A percentile compares a stretch with the other conserved stretches of the same genome.
Evolutionary conservation across 352 stramenopile species (phyloP).

Genomic region (Stramenopiles sp.): DNA sequence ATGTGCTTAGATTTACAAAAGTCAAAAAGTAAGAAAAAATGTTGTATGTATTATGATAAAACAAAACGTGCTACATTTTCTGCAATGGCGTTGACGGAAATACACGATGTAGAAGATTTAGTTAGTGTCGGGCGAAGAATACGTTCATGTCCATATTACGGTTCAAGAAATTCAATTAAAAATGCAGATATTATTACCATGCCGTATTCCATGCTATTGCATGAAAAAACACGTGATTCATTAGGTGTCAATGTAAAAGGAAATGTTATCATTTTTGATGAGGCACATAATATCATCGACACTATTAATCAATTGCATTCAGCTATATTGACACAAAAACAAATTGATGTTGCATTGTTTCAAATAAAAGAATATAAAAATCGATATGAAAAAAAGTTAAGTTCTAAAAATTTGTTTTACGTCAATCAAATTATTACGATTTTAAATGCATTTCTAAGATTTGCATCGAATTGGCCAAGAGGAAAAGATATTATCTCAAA

Average conservation of each 20-base stretch:
- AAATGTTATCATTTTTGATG: slow-evolving; percentile 88
- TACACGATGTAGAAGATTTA: slow-evolving; percentile 85
- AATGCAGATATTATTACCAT: slow-evolving; percentile 65
- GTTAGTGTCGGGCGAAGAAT: slow-evolving; percentile 57
- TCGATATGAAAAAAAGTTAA: slow-evolving; percentile 50
- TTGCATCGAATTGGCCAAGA: slow-evolving; percentile 13
- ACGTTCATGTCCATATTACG: slow-evolving; percentile 92
- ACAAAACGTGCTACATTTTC: slow-evolving; percentile 26
- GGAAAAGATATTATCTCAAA: slow-evolving; percentile 35
- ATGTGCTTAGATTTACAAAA: slow-evolving; percentile 60
- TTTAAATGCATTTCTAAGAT: slow-evolving; percentile 47
- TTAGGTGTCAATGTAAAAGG: slow-evolving; percentile 54
- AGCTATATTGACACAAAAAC: background rate
- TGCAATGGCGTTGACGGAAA: slow-evolving; percentile 9
- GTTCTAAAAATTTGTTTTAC: slow-evolving; percentile 59
- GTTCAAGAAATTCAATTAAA: slow-evolving; percentile 54
- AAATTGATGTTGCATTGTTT: background rate
- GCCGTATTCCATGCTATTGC: slow-evolving; percentile 75
- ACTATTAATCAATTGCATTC: slow-evolving; percentile 68
- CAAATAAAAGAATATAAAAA: background rate
- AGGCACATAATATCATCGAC: slow-evolving; percentile 96
- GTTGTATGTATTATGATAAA: slow-evolving; percentile 55
- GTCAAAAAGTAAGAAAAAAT: slow-evolving; percentile 27
- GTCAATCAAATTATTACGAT: slow-evolving; percentile 60
- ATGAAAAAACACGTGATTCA: slow-evolving; percentile 60